Base-by-base conservation (phyloP, 2,329 filamentous ascomycete genomes). In the Chrysoporthe cubensis region DNA sequence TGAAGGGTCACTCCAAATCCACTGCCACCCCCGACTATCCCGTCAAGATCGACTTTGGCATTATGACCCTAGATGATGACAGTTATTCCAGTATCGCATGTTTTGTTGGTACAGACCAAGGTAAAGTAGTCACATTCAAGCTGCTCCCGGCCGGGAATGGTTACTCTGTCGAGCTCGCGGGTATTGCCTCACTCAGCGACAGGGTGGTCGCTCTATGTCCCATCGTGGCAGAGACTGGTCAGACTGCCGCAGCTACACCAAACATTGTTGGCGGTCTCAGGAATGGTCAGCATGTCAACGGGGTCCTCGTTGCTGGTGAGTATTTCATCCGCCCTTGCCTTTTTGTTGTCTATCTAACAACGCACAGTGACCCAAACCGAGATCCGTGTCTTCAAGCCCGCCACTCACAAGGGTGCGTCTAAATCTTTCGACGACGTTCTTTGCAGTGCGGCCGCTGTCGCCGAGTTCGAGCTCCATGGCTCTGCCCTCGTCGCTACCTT, bases 71-170 rank as follows among this genome's bases (percentile, higher is more conserved):
- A 4, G 96, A 98, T 56, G 92, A 91, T n/a, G 95, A 98, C 75
- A 89, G 93, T 71, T 99, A 97, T 77, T 98, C 96, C 1, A 97
- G 94, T 74, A 97, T 99, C 66, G 88, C 91, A 68, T 91, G 96
- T 72, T 96, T 98, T 72, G 92, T 96, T 1, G 96, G 96, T 26
- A 98, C 96, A 0, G 94, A 90, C 72, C 79, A 88, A 42, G 96
- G 96, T 52, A 93, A 92, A 73, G 82, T 98, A 21, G 88, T 90
- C 7, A 98, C 95, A 0, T 95, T 98, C 81, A 97, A 97, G 80
- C 84, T 99, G 32, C 81, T 98, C 2, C 96, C 96, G 0, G 85
- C 90, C 16, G 87, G 86, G 64, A 87, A 90, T 4, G 85, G 89
- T 13, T 98, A 97, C 77, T 84, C 87, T 13, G 92, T 88, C 14